Evolutionary conservation across 2,329 filamentous ascomycete species (phyloP), one percentile per base, ranked within the genome.

Genomic region (Botrytis elliptica): DNA sequence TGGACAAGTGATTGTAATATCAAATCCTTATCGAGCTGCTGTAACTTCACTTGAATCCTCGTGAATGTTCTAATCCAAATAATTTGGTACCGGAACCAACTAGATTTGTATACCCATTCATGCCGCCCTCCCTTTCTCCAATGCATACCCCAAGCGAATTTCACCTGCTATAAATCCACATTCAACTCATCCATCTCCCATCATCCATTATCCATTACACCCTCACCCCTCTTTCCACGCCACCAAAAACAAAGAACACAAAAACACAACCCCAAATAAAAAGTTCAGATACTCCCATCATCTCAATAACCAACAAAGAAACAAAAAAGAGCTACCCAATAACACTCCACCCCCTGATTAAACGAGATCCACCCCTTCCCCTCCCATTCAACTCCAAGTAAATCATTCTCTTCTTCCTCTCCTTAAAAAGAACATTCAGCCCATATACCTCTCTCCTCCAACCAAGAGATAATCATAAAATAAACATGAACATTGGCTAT

Each of bases 191-290:
- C 33, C 25, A 4, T 52, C 0, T n/a, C 46, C 22, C 22, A 14
- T 44, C 16, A 25, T 22, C 9, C 25, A 4, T 52, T 0, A 52
- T 22, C 46, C 22, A 14, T 44, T 29, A 29, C 29, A 29, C 29
- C 29, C 29, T 12, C 1, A 0, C 14, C 4, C 46, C 22, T 49
- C 12, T 3, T 25, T 12, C 4, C 49, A 6, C 14, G 3, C 22
- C 22, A 1, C 46, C 46, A 52, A 25, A 0, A 6, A 5, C 22
- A 46, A 18, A 3, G 9, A 46, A 46, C 10, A 4, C 46, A 1
- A 25, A 52, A 25, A 52, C 1, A 52, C 0, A 14, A 14, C 1
- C 4, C 1, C 1, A 0, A 52, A 25, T 22, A 25, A 25, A 49
- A 25, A 10, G 20, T 25, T 25, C 0, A n/a, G 10, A 52, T 10